Conservation (phyloP, 2,329 filamentous ascomycete genomes). For the Trichophyton equinum region DNA sequence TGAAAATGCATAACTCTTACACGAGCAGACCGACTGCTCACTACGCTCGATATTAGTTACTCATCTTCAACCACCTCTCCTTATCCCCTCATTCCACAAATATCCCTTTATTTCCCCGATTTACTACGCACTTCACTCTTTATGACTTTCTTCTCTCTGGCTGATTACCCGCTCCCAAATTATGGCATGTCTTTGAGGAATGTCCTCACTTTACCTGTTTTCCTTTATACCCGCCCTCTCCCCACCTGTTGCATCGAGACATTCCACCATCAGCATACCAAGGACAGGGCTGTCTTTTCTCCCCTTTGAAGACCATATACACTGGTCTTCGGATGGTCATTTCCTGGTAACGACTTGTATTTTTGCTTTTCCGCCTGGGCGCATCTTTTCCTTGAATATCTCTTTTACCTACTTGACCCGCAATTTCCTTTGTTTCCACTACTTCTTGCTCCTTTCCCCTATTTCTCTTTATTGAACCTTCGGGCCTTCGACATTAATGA, state of each 20-base stretch:
- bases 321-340: neutral
- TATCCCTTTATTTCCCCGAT: neutral
- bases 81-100: no score
- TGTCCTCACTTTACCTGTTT: neutral
- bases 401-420: neutral
- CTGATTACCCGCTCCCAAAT: neutral
- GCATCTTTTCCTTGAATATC: neutral
- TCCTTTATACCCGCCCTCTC: neutral
- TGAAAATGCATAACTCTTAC: constrained; percentile 2
- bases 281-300: neutral
- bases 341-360: constrained; percentile 1
- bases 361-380: neutral
- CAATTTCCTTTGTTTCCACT: neutral
- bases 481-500: constrained; percentile 1
- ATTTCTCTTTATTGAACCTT: neutral
- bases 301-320: neutral
- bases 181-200: neutral
- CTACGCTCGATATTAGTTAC: neutral
- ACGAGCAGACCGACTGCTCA: constrained; percentile 3
- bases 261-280: neutral
- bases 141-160: neutral
- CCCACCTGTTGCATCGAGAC: neutral
- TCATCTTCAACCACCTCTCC: neutral
- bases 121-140: neutral
- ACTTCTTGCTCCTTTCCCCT: neutral